A percentile compares a stretch with the other conserved stretches of the same genome.
phyloP scores from a whole-genome alignment of 228 moss, liverwort and hornwort genomes.

The Sphagnum fallax region DNA sequence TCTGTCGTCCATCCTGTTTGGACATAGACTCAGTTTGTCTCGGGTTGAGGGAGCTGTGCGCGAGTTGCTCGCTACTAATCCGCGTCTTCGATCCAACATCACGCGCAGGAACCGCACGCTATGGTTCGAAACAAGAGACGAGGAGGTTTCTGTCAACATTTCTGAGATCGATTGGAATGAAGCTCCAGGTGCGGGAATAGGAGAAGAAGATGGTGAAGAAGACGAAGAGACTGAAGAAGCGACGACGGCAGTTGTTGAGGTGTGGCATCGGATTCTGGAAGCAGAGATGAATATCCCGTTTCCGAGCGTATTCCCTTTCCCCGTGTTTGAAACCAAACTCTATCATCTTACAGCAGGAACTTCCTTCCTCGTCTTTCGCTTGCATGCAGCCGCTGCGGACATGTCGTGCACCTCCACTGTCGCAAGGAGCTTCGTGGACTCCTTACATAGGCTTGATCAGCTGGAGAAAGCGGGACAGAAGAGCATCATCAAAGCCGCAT shows the following conservation, averaged over 20 bases:
- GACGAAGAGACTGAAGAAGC: constrained; percentile 7
- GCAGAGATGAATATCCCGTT: constrained; percentile 47
- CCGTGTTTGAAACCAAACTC: constrained; percentile 33
- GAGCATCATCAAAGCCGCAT: not conserved
- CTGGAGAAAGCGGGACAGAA: constrained; percentile 8
- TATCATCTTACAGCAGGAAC: constrained; percentile 32
- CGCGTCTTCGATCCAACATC: constrained; percentile 39
- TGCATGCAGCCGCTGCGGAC: constrained; percentile 36
- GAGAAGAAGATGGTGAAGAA: not conserved
- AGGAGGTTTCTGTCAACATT: constrained; percentile 8
- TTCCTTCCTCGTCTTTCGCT: constrained; percentile 41
- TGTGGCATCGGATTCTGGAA: constrained; percentile 51
- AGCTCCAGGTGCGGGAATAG: not conserved
- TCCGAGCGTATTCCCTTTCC: constrained; percentile 19
- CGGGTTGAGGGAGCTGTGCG: constrained; percentile 19
- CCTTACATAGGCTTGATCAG: constrained; percentile 18
- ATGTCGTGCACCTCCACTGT: constrained; percentile 30
- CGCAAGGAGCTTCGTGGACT: constrained; percentile 27
- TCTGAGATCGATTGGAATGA: constrained; percentile 14
- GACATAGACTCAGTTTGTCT: constrained; percentile 10
- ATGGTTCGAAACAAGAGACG: constrained; percentile 20
- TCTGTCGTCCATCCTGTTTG: constrained; percentile 16
- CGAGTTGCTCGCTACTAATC: constrained; percentile 13
- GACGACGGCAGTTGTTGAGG: constrained; percentile 9
- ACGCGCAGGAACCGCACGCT: constrained; percentile 5